phyloP scores from a whole-genome alignment of 1,284 basidiomycete species.

The Coniferiporia sulphurascens region DNA sequence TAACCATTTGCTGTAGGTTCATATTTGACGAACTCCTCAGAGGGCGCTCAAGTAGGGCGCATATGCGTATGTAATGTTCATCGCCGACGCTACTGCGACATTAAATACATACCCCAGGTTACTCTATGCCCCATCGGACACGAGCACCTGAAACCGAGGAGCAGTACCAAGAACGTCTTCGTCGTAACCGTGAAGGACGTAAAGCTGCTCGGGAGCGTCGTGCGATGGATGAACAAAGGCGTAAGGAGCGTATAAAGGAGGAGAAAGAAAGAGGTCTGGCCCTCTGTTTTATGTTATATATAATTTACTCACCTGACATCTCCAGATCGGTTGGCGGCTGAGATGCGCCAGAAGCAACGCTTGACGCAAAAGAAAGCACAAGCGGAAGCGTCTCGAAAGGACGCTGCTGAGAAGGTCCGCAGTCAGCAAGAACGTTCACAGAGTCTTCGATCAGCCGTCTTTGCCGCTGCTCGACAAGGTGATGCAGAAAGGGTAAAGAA shows the following conservation, averaged over 20 bases:
- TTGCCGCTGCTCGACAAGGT: constrained; percentile 55
- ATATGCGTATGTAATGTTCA: not conserved
- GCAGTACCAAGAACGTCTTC: constrained; percentile 48
- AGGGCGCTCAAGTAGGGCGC: not conserved
- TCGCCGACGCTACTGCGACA: not conserved
- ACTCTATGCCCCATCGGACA: constrained; percentile 13
- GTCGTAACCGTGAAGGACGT: constrained; percentile 46
- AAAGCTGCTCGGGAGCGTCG: constrained; percentile 47
- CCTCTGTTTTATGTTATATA: constrained; percentile 8
- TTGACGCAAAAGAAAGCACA: constrained; percentile 49
- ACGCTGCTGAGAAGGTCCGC: constrained; percentile 45
- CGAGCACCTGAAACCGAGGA: constrained; percentile 39
- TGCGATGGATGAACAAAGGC: constrained; percentile 38
- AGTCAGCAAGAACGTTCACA: constrained; percentile 46
- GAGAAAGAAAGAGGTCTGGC: constrained; percentile 48
- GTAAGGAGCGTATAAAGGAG: constrained; percentile 41
- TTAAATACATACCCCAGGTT: not conserved
- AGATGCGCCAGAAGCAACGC: constrained; percentile 53
- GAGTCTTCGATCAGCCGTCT: constrained; percentile 50
- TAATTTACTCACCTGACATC: constrained; percentile 14
- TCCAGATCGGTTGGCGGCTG: constrained; percentile 47
- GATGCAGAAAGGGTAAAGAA: constrained; percentile 51
- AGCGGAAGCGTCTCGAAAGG: constrained; percentile 44
- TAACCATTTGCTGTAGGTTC: constrained; percentile 30
- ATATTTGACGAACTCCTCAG: constrained; percentile 41